Evolutionary conservation across 2,329 filamentous ascomycete species (phyloP), one percentile per base, ranked within the genome.

Genomic region (Macrophomina pseudophaseolina): DNA sequence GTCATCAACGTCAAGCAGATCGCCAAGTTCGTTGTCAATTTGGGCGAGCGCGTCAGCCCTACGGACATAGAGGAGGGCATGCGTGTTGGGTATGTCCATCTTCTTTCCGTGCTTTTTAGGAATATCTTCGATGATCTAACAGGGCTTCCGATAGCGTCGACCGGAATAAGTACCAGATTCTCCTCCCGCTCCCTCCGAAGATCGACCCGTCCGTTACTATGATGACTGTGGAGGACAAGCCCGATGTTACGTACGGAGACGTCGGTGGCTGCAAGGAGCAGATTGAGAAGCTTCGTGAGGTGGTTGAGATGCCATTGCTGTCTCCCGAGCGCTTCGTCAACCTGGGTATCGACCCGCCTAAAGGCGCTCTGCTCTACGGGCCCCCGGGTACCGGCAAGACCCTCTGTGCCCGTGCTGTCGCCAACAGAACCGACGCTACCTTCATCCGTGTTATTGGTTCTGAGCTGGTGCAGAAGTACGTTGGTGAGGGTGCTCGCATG

Each of bases 1-100:
- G 94, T 99, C 75, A 99, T 99, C 87, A 99, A 99, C 82, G 94
- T 99, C 73, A 99, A 99, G 86, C 95, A 99, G 81, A 99, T 99
- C 75, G 95, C 95, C 76, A 99, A 99, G 83, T 99, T 99, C 75
- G 95, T 99, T 60, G 95, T 99, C 71, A 95, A 97, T 81, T 88
- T 99, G 63, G 95, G 95, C 73, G 95, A 99, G 78, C 91, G 95
- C 70, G 95, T 99, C 73, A 96, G 92, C 76, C 95, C 95, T 59
- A 98, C 95, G 72, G 95, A 99, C 88, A 99, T 99, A 75, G 95
- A 99, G 78, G 95, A 99, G 81, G 95, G 95, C 71, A 99, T 99
- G 95, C 90, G 95, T 72, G 95, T 99, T 69, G 95, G 94, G 80
- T 88, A 83, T 73, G 84, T 77, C 49, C 68, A 32, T 40, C 23